Evolutionary conservation across 495 filamentous ascomycete genomes (phyloP).

Genomic region (Hyaloscypha bicolor): DNA sequence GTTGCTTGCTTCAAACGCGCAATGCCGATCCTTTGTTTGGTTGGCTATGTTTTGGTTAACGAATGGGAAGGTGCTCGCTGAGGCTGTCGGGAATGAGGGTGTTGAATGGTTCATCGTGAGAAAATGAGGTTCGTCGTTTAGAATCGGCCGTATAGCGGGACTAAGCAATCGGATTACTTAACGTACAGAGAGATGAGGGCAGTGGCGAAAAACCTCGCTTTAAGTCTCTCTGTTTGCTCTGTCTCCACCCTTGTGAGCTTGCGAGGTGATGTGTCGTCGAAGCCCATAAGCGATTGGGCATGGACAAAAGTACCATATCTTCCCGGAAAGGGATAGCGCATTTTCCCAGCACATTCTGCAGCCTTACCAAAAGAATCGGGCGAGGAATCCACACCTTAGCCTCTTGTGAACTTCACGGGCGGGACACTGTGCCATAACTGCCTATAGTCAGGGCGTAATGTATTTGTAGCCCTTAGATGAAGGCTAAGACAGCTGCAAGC

Average conservation of each 20-base stretch:
- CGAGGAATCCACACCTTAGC: no score
- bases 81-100: background rate
- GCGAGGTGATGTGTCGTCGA: background rate
- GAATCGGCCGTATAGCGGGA: no score
- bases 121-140: background rate
- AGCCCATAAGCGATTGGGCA: background rate
- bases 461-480: no score
- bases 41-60: background rate
- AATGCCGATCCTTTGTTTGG: background rate
- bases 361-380: background rate
- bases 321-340: background rate
- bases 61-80: background rate
- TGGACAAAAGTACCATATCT: background rate
- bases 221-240: background rate
- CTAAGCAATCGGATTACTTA: background rate
- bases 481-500: no score
- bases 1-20: background rate
- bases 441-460: no score
- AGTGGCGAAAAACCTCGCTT: background rate
- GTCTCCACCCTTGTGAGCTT: background rate
- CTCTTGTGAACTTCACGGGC: no score
- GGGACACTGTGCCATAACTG: no score
- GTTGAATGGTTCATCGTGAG: background rate
- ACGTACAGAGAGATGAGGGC: background rate
- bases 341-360: background rate